Conservation (phyloP, 768 basidiomycete species). For the Arthromyces matolae region DNA sequence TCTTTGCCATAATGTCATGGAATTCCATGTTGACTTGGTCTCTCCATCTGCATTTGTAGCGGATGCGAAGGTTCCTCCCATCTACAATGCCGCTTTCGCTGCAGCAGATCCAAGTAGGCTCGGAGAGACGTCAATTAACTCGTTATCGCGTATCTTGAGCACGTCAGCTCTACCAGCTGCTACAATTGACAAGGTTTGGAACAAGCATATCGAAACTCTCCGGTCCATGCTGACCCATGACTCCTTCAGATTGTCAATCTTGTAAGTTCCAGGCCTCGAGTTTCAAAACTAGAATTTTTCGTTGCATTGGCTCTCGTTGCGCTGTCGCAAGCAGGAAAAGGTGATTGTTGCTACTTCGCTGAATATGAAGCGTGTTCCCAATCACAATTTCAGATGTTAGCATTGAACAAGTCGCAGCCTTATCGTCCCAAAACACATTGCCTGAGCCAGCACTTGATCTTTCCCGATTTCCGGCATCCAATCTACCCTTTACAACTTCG, state of each 20-base stretch:
- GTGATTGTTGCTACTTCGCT: constrained; percentile 31
- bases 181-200: constrained; percentile 75
- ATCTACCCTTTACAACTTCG: constrained; percentile 44
- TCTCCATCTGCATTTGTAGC: constrained; percentile 37
- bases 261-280: constrained; percentile 73
- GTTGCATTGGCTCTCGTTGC: constrained; percentile 87
- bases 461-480: constrained; percentile 47
- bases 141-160: constrained; percentile 73
- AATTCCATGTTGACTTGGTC: neutral
- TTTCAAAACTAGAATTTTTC: constrained; percentile 89
- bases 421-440: constrained; percentile 74
- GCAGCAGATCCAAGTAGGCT: constrained; percentile 66
- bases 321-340: constrained; percentile 78
- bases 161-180: constrained; percentile 79
- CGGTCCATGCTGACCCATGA: neutral
- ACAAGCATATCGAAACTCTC: neutral
- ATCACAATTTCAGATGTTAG: constrained; percentile 54
- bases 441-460: constrained; percentile 73
- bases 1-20: neutral
- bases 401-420: constrained; percentile 73
- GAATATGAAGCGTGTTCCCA: neutral
- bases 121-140: constrained; percentile 80
- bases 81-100: constrained; percentile 72
- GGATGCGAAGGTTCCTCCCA: constrained; percentile 74
- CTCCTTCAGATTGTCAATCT: constrained; percentile 79